phyloP scores from a whole-genome alignment of 2,329 filamentous ascomycete genomes.

The Aureobasidium subglaciale region DNA sequence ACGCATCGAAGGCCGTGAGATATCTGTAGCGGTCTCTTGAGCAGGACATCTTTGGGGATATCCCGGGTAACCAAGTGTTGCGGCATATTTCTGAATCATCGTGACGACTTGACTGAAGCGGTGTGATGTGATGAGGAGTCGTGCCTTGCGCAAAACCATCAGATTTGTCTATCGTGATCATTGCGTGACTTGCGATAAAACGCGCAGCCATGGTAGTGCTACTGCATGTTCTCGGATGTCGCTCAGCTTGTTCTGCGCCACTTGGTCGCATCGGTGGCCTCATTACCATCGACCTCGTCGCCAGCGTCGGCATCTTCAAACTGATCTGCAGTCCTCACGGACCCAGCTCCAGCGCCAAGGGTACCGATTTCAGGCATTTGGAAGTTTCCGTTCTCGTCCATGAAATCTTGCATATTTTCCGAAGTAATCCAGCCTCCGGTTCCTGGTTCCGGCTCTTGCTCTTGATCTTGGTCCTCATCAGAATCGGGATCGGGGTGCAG shows the following conservation, averaged over 20 bases:
- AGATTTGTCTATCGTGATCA: too few relatives aligned
- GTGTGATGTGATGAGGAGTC: too few relatives aligned
- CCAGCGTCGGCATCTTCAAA: conserved; percentile 35
- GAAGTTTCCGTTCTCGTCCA: conserved; percentile 76
- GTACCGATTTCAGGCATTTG: conserved; percentile 56
- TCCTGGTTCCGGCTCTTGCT: conserved; percentile 51
- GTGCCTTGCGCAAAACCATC: too few relatives aligned
- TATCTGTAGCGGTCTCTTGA: too few relatives aligned
- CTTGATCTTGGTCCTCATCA: conserved; percentile 48
- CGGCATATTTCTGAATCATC: too few relatives aligned
- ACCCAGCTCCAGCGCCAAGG: conserved; percentile 26
- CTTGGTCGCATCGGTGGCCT: conserved; percentile 36
- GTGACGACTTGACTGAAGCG: too few relatives aligned
- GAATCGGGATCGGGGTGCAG: conserved; percentile 64
- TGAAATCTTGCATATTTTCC: conserved; percentile 80
- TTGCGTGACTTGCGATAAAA: too few relatives aligned
- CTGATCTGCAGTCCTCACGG: conserved; percentile 36
- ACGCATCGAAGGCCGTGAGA: too few relatives aligned
- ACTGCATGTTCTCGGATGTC: too few relatives aligned
- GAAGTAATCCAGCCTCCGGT: conserved; percentile 83
- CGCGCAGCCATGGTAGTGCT: too few relatives aligned
- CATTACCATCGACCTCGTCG: conserved; percentile 25
- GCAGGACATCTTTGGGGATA: too few relatives aligned
- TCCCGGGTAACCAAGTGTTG: too few relatives aligned
- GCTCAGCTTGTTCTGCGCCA: conserved; percentile 46